These are phyloP conservation scores for Calonectria multiphialidica DNA, from an alignment of 2,329 filamentous ascomycete species.

Conservation along the genomic window DNA sequence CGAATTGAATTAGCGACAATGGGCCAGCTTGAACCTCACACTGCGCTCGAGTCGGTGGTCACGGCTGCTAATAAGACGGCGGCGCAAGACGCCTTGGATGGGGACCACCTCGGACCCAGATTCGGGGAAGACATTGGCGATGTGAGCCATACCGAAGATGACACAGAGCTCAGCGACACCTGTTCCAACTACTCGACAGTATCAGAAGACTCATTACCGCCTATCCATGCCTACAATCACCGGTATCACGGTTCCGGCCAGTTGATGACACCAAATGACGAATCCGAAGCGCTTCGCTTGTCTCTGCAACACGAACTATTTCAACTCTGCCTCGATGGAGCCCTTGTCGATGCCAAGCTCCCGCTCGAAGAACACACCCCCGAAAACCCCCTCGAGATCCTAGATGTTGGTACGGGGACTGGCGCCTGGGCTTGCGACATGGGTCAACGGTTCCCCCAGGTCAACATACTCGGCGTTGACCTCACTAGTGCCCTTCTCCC, in stretches of 20 bases:
- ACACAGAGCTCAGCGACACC: conserved; percentile 43
- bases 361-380: conserved; percentile 41
- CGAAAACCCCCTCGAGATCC: conserved; percentile 44
- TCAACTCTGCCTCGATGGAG: conserved; percentile 49
- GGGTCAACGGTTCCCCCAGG: conserved; percentile 54
- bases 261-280: conserved; percentile 50
- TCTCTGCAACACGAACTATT: conserved; percentile 50
- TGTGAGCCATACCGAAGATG: conserved; percentile 35
- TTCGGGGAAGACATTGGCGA: conserved; percentile 24
- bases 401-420: conserved; percentile 58
- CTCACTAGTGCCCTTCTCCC: conserved; percentile 55
- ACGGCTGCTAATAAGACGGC: not conserved
- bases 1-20: conserved; percentile 29
- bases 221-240: conserved; percentile 50
- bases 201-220: conserved; percentile 48
- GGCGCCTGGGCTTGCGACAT: conserved; percentile 59
- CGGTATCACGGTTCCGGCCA: conserved; percentile 52
- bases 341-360: conserved; percentile 47
- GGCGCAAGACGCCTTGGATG: conserved; percentile 24
- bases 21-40: conserved; percentile 16
- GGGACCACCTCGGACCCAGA: conserved; percentile 15
- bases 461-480: conserved; percentile 55
- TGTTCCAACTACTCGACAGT: conserved; percentile 51
- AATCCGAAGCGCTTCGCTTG: conserved; percentile 47
- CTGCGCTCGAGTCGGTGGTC: not conserved